Base-by-base conservation (phyloP, 345 rosid species). In the Salix exigua region DNA sequence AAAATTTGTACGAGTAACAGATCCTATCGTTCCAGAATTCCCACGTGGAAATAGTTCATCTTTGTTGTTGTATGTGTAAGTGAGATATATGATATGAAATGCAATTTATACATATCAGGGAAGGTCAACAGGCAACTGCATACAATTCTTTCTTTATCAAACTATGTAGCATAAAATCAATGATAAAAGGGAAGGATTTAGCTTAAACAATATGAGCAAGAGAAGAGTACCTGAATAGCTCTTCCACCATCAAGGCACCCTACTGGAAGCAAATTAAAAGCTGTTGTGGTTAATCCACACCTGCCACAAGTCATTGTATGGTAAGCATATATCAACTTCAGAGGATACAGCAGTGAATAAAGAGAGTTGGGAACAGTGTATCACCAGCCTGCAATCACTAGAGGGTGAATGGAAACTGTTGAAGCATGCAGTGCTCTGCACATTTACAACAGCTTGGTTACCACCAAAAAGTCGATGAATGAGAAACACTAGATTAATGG, bases 231-330 rank as follows among this genome's bases (percentile, higher is more conserved):
- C 97, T 95, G 97, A 63, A 91, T 87, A 63, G 97, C 96, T 85
- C 97, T 90, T 85, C 99, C 99, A 69, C 99, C 99, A 82, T 95
- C 99, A 58, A 95, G 91, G 83, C 97, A 89, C 46, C 99, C 97
- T 74, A 91, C 96, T 7, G 97, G 99, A 76, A 95, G 97, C 97
- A 92, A 81, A 88, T 95, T 95, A 79, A 95, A 89, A 74, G 97
- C 97, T 42, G 97, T 87, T 37, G 93, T 91, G 58, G 97, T 93
- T 83, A 95, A 89, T 78, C 99, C 99, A 85, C 99, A 95, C 99
- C 97, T 95, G 85, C 38, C 71, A 80, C 44, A 58, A 50, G 71
- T 77, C 9, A 61, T 63, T 55, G 6, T 42, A 75, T 26, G 13
- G 66, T 82, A 78, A 87, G 84, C 35, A 74, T 64, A 68, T 21